Base-by-base conservation (phyloP, 1,139 yeast genomes). In the Waltiozyma sp. region DNA sequence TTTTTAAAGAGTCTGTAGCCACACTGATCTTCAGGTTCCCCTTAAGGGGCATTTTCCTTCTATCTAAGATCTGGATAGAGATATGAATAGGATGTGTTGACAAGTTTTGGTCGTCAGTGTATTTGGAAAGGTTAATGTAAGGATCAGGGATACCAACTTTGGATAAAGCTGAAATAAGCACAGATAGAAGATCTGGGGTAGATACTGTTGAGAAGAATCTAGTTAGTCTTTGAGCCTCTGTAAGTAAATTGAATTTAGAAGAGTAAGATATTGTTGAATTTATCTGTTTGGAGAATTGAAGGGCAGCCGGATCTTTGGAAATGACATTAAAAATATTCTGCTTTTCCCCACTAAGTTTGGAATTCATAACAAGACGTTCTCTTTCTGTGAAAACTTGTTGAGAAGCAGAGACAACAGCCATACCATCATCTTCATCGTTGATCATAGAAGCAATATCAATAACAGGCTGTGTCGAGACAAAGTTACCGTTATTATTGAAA, bases 221-320 rank as follows among this genome's bases (percentile, higher is more conserved):
- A 2, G 80, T 75, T 39, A 74, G 56, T 42, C 71, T 62, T 26
- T 66, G 69, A 2, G 68, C 64, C 28, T 66, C 64, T 18, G 58
- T 53, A 23, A 45, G 28, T 9, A 38, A 13, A 16, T 28, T 23
- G 15, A 13, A 9, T 18, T 19, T 18, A 10, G 23, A 19, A 10
- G 37, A 35, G 8, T 9, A 35, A 18, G 37, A 4, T 34, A 14
- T 14, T 26, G 33, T 28, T 43, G 40, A 10, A 15, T 49, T 50
- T 7, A 5, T 14, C 34, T 31, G 34, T 28, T 54, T 58, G 21
- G 64, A 53, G 51, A 73, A 74, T 51, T 75, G 80, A n/a, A 73
- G 48, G 14, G 68, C 60, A 3, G 75, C 69, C 1, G 78, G 78
- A 49, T 74, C 79, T 48, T 64, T 63, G 0, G 75, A 56, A 43